Conservation (phyloP, 2,329 filamentous ascomycete species). For the Berkeleyomyces basicola region DNA sequence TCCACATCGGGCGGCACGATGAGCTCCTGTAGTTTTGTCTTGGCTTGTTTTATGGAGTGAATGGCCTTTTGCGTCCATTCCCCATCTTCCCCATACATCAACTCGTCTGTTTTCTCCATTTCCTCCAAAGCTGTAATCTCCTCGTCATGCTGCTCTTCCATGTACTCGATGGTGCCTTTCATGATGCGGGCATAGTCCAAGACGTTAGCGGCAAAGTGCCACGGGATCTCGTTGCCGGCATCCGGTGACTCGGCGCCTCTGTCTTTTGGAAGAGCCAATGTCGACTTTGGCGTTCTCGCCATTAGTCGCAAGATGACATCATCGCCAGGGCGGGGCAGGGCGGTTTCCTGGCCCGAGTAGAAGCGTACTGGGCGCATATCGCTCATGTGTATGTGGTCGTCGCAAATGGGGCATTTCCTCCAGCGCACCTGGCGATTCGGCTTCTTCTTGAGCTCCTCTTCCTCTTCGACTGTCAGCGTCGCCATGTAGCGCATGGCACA, state of each 20-base stretch:
- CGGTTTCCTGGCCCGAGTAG: slow-evolving; percentile 75
- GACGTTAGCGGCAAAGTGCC: slow-evolving; percentile 88
- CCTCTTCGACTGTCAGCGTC: slow-evolving; percentile 52
- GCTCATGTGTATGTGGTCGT: slow-evolving; percentile 80
- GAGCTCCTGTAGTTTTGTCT: slow-evolving; percentile 43
- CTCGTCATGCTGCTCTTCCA: slow-evolving; percentile 60
- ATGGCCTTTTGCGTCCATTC: slow-evolving; percentile 84
- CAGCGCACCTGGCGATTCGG: slow-evolving; percentile 55
- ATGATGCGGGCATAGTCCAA: slow-evolving; percentile 90
- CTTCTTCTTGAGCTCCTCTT: slow-evolving; percentile 39
- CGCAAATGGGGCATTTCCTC: slow-evolving; percentile 95
- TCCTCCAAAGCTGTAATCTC: slow-evolving; percentile 59
- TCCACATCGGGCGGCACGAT: background rate
- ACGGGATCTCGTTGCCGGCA: slow-evolving; percentile 65
- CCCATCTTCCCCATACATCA: slow-evolving; percentile 81
- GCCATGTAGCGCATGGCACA: slow-evolving; percentile 87
- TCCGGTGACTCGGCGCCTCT: slow-evolving; percentile 59
- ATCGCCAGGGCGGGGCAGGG: slow-evolving; percentile 63
- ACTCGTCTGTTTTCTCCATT: slow-evolving; percentile 77
- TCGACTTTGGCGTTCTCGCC: slow-evolving; percentile 63
- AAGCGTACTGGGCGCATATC: slow-evolving; percentile 82
- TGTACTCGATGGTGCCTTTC: slow-evolving; percentile 83
- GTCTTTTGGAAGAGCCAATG: slow-evolving; percentile 61
- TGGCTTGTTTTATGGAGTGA: slow-evolving; percentile 52
- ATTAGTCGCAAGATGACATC: slow-evolving; percentile 84